Percentiles rank a stretch among this genome's conserved stretches.
Evolutionary conservation across 1,139 yeast genomes (phyloP).

Genomic region (Geotrichum australiense): DNA sequence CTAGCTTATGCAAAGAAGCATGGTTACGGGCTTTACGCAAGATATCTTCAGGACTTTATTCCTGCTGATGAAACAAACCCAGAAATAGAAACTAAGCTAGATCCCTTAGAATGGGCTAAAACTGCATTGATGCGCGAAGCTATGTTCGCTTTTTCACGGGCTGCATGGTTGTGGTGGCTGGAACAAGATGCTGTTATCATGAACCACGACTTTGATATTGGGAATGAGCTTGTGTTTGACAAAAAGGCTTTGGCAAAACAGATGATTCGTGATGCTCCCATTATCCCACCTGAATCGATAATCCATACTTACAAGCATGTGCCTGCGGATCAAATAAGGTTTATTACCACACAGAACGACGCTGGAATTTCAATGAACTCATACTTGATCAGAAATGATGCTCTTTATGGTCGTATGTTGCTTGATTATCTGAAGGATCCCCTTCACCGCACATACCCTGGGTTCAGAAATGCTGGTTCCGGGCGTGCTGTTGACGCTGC

Average conservation of each 20-base stretch:
- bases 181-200: slow-evolving; percentile 73
- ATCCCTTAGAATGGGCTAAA: slow-evolving; percentile 47
- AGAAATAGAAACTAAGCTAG: slow-evolving; percentile 22
- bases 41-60: slow-evolving; percentile 76
- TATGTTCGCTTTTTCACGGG: slow-evolving; percentile 79
- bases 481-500: slow-evolving; percentile 38
- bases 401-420: slow-evolving; percentile 51
- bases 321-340: slow-evolving; percentile 46
- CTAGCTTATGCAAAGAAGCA: slow-evolving; percentile 72
- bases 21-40: slow-evolving; percentile 67
- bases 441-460: slow-evolving; percentile 55
- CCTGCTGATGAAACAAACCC: slow-evolving; percentile 38
- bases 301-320: slow-evolving; percentile 66
- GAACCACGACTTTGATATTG: slow-evolving; percentile 54
- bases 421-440: slow-evolving; percentile 67
- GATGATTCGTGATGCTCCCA: slow-evolving; percentile 60
- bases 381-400: slow-evolving; percentile 58
- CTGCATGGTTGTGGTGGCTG: slow-evolving; percentile 82
- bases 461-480: slow-evolving; percentile 56
- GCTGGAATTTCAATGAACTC: slow-evolving; percentile 60
- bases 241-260: slow-evolving; percentile 53
- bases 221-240: slow-evolving; percentile 39
- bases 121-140: slow-evolving; percentile 67
- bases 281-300: slow-evolving; percentile 43
- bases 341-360: slow-evolving; percentile 61